Percentiles rank a stretch among this genome's conserved stretches.
phyloP scores from a whole-genome alignment of 177 flowering plant species.

The Vitis hybrid region DNA sequence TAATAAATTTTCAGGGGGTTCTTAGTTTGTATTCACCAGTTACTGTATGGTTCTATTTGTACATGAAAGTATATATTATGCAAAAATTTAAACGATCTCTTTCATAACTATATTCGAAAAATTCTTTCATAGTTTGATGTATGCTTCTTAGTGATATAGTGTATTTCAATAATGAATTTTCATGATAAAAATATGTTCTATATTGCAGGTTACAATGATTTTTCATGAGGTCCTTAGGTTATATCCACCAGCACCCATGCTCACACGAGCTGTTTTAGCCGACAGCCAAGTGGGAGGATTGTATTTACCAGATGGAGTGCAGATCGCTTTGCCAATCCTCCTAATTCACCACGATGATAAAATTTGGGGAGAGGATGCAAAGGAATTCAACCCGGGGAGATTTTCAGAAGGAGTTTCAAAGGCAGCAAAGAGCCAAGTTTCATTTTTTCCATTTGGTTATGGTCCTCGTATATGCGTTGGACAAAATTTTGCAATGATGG shows the following conservation, averaged over 20 bases:
- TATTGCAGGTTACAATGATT: conserved; percentile 30
- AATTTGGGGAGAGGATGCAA: conserved; percentile 39
- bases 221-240: conserved; percentile 36
- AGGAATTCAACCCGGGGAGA: conserved; percentile 44
- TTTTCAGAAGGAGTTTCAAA: conserved; percentile 35
- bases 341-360: conserved; percentile 24
- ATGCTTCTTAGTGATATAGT: too few species aligned
- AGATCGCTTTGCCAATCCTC: conserved; percentile 11
- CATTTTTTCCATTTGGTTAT: conserved; percentile 29
- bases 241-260: conserved; percentile 22
- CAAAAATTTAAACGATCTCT: too few species aligned
- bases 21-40: too few species aligned
- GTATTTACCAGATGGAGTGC: conserved; percentile 23
- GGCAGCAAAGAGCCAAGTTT: conserved; percentile 23
- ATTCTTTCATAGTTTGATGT: too few species aligned
- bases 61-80: too few species aligned
- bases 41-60: too few species aligned
- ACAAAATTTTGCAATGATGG: conserved; percentile 31
- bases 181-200: background rate
- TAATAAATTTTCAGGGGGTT: too few species aligned
- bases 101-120: too few species aligned
- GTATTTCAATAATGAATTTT: too few species aligned
- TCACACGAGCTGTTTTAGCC: conserved; percentile 4
- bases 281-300: conserved; percentile 27
- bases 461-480: conserved; percentile 35